phyloP scores from a whole-genome alignment of 257 asterid species.

The Orobanche coerulescens region DNA sequence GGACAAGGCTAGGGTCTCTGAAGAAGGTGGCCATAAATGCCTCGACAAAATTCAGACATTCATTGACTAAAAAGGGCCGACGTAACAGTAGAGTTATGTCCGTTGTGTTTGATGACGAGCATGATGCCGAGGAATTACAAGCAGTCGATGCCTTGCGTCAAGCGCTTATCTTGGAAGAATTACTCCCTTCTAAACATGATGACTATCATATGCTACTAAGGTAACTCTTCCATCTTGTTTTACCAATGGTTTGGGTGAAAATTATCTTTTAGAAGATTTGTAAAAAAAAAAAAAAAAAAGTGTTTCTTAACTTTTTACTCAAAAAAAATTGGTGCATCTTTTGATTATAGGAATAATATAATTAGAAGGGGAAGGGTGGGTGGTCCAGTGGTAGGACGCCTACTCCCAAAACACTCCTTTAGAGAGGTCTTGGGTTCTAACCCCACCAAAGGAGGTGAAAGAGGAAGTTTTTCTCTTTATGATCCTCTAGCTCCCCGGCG shows the following conservation, averaged over 20 bases:
- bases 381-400: no score
- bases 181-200: conserved; percentile 53
- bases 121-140: conserved; percentile 47
- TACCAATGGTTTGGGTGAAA: background rate
- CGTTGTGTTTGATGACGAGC: conserved; percentile 45
- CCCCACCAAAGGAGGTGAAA: no score
- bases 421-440: no score
- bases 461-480: no score
- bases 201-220: conserved; percentile 57
- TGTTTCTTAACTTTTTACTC: background rate
- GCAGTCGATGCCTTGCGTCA: conserved; percentile 62
- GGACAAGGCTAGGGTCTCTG: conserved; percentile 41
- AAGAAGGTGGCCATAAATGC: conserved; percentile 59
- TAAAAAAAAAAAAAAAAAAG: no score
- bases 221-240: conserved; percentile 17
- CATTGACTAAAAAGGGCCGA: conserved; percentile 42
- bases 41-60: conserved; percentile 47
- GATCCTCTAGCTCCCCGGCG: no score
- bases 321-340: no score
- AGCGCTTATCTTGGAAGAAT: conserved; percentile 48
- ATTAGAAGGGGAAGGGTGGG: no score
- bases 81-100: conserved; percentile 48
- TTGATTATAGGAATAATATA: no score
- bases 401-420: no score
- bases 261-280: no score